These are phyloP conservation scores for Pseudogymnoascus sp. DNA, from an alignment of 2,329 filamentous ascomycete species.

Conservation along the genomic window DNA sequence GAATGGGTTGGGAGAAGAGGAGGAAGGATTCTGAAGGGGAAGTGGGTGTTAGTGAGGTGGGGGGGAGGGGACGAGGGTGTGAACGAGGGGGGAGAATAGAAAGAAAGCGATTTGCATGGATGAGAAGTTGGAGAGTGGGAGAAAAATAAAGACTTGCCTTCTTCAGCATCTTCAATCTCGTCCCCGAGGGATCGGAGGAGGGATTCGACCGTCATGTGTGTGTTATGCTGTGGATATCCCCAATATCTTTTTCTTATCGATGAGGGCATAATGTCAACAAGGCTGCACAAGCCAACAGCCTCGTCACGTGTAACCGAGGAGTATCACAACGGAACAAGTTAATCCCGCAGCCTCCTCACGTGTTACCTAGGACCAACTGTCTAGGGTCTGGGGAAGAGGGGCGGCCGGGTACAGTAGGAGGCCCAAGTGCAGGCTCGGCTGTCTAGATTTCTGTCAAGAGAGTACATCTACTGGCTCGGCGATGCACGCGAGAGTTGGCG, in stretches of 20 bases:
- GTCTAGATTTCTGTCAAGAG: background rate
- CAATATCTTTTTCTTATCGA: background rate
- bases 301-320: background rate
- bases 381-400: background rate
- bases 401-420: background rate
- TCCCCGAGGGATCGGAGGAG: conserved; percentile 38
- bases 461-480: background rate
- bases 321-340: background rate
- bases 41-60: background rate
- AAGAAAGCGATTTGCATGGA: background rate
- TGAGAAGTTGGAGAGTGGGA: background rate
- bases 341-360: background rate
- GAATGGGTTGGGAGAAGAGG: conserved; percentile 69
- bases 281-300: background rate
- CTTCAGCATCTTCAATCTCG: conserved; percentile 48
- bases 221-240: background rate
- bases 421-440: background rate
- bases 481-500: background rate
- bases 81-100: background rate
- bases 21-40: conserved; percentile 67
- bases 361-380: background rate
- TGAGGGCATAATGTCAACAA: background rate
- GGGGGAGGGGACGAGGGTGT: background rate
- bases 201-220: conserved; percentile 24
- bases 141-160: conserved; percentile 40